Percentiles rank a stretch among this genome's conserved stretches.
Conservation (phyloP, 2,329 filamentous ascomycete genomes). For the Aspergillus fumigatiaffinis region DNA sequence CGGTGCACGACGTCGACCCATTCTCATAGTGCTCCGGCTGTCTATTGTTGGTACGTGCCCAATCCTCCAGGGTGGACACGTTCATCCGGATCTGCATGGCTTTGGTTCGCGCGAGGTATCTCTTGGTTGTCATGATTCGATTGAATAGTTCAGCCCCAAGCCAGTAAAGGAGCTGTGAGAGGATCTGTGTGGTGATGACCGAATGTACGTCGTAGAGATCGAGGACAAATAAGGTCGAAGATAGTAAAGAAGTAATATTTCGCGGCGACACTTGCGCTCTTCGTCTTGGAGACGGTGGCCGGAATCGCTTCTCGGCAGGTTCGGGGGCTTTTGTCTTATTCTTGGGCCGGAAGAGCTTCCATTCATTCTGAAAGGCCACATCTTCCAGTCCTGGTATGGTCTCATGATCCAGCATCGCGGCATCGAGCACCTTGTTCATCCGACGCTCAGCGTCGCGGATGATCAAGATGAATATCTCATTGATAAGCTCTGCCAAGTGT, state of each 20-base stretch:
- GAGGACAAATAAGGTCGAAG: conserved; percentile 92
- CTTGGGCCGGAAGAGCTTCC: conserved; percentile 94
- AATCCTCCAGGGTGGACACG: conserved; percentile 89
- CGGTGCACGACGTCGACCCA: conserved; percentile 77
- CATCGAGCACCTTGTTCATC: conserved; percentile 91
- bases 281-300: conserved; percentile 89
- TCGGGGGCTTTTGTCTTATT: conserved; percentile 80
- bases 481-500: conserved; percentile 89
- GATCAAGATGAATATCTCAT: conserved; percentile 97
- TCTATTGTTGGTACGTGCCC: conserved; percentile 89
- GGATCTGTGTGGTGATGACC: conserved; percentile 86
- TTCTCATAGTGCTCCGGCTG: conserved; percentile 94
- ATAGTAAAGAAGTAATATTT: conserved; percentile 92
- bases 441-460: conserved; percentile 92
- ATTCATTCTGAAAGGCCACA: conserved; percentile 95
- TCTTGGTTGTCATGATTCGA: conserved; percentile 91
- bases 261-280: conserved; percentile 87
- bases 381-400: conserved; percentile 97
- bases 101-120: conserved; percentile 92
- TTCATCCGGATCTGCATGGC: conserved; percentile 99
- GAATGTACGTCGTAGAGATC: conserved; percentile 99
- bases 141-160: conserved; percentile 95
- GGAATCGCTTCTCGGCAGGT: conserved; percentile 81
- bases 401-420: conserved; percentile 94
- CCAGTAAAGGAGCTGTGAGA: conserved; percentile 94